Evolutionary conservation across 129 eudicot genomes (phyloP).

Genomic region (Glebionis coronaria): DNA sequence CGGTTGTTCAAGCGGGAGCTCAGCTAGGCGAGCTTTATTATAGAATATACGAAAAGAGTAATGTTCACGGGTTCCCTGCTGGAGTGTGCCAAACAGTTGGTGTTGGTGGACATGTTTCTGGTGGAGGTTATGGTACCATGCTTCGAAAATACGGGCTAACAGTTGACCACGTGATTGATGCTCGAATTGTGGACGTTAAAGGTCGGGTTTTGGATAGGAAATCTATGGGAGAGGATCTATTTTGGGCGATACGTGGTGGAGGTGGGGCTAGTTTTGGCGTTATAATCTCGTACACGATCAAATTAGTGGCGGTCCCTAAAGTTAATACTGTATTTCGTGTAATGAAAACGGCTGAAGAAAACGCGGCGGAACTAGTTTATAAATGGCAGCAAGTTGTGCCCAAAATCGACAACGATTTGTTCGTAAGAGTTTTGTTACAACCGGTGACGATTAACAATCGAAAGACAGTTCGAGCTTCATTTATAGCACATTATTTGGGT

Average conservation of each 20-base stretch:
- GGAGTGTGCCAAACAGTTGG: constrained; percentile 37
- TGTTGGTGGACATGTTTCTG: constrained; percentile 33
- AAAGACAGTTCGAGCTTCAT: constrained; percentile 21
- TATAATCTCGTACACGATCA: constrained; percentile 29
- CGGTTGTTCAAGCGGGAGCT: constrained; percentile 26
- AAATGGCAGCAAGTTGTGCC: constrained; percentile 28
- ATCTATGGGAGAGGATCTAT: constrained; percentile 37
- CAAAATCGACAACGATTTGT: constrained; percentile 6
- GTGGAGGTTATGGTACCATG: constrained; percentile 42
- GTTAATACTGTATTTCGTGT: constrained; percentile 23
- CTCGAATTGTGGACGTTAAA: constrained; percentile 21
- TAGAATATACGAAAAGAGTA: constrained; percentile 29
- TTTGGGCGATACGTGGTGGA: constrained; percentile 39
- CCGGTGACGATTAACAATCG: constrained; percentile 2
- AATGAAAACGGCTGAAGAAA: constrained; percentile 26
- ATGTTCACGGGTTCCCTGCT: constrained; percentile 37
- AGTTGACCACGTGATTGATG: constrained; percentile 33
- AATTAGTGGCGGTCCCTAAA: constrained; percentile 29
- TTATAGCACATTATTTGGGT: constrained; percentile 31
- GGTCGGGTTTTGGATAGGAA: constrained; percentile 30
- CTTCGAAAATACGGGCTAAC: constrained; percentile 36
- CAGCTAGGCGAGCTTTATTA: constrained; percentile 34
- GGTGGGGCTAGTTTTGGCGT: constrained; percentile 40
- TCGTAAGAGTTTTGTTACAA: constrained; percentile 24
- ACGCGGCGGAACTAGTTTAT: constrained; percentile 20